Conservation (phyloP, 2,329 filamentous ascomycete genomes). For the Penicillium concentricum region DNA sequence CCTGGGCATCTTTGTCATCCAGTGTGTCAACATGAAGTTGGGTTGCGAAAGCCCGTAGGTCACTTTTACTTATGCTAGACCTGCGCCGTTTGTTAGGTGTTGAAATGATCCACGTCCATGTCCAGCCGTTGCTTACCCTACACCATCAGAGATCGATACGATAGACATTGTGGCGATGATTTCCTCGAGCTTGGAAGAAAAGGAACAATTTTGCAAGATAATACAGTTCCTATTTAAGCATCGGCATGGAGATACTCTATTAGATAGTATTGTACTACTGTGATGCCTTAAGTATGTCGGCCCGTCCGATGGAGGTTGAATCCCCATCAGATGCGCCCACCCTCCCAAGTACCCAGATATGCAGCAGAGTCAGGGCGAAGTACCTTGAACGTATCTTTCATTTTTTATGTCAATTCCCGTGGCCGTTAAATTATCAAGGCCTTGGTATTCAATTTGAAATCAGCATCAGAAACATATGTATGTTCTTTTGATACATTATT, state of each 20-base stretch:
- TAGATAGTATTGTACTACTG: too few species aligned
- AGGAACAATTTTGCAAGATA: not conserved
- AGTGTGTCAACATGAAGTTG: not conserved
- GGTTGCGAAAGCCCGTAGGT: not conserved
- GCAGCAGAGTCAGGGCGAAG: not conserved
- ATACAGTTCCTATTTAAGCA: too few species aligned
- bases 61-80: not conserved
- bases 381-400: not conserved
- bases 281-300: not conserved
- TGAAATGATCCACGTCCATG: not conserved
- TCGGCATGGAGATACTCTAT: accelerated
- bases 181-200: not conserved
- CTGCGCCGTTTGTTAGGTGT: not conserved
- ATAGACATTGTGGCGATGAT: not conserved
- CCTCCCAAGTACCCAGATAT: not conserved
- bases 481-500: too few species aligned
- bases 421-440: too few species aligned
- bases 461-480: too few species aligned
- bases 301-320: not conserved
- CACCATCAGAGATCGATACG: not conserved
- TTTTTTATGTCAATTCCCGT: not conserved
- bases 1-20: conserved; percentile 1
- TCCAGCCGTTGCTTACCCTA: not conserved
- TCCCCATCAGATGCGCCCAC: too few species aligned
- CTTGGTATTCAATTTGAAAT: not conserved